These are phyloP conservation scores for Chenopodium berlandieri DNA, from an alignment of 148 eudicot genomes.

Conservation along the genomic window DNA sequence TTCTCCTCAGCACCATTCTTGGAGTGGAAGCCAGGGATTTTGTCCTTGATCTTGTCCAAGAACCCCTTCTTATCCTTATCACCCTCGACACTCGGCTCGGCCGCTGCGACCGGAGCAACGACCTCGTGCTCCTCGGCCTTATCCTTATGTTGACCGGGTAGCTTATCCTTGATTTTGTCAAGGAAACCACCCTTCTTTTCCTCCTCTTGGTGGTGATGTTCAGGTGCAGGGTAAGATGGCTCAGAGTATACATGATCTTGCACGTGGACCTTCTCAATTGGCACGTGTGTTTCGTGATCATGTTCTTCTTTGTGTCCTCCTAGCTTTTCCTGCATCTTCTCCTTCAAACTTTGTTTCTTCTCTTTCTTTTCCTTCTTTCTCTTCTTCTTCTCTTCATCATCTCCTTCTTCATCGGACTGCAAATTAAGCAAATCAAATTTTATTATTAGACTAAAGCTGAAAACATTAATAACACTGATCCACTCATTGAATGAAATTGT, in stretches of 20 bases:
- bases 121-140: slow-evolving; percentile 23
- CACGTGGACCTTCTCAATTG: slow-evolving; percentile 35
- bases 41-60: slow-evolving; percentile 60
- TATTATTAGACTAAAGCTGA: background rate
- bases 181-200: slow-evolving; percentile 47
- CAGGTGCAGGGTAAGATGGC: slow-evolving; percentile 15
- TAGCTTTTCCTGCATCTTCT: slow-evolving; percentile 31
- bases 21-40: slow-evolving; percentile 53
- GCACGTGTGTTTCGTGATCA: slow-evolving; percentile 24
- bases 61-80: slow-evolving; percentile 59
- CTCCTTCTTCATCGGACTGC: slow-evolving; percentile 62
- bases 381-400: slow-evolving; percentile 33
- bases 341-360: slow-evolving; percentile 33
- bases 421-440: background rate
- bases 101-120: background rate
- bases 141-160: slow-evolving; percentile 48
- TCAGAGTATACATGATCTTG: slow-evolving; percentile 26
- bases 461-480: background rate
- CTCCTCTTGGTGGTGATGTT: background rate
- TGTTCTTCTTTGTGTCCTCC: slow-evolving; percentile 26
- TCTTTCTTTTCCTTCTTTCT: slow-evolving; percentile 38
- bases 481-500: background rate
- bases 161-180: slow-evolving; percentile 52
- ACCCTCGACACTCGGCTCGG: slow-evolving; percentile 17
- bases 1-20: slow-evolving; percentile 37